phyloP scores from a whole-genome alignment of 108 stramenopile genomes.

The Stephanodiscus triporus region DNA sequence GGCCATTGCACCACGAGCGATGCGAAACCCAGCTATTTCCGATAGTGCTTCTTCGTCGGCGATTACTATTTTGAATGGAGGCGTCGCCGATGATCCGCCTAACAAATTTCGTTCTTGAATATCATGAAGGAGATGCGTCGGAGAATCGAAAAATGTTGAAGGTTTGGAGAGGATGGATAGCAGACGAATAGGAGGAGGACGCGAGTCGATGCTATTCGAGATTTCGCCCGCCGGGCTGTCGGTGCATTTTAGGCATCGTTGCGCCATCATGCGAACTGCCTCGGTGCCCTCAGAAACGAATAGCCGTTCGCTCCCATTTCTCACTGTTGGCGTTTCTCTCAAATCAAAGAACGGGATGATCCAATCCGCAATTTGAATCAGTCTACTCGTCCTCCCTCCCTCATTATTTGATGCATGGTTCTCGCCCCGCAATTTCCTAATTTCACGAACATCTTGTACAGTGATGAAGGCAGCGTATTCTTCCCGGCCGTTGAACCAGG shows the following conservation, averaged over 20 bases:
- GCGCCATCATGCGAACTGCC: conserved; percentile 68
- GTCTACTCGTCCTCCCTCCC: conserved; percentile 10
- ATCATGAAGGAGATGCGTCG: conserved; percentile 41
- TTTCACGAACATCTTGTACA: conserved; percentile 34
- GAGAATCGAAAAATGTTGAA: conserved; percentile 52
- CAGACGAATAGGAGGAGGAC: conserved; percentile 40
- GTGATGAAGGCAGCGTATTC: conserved; percentile 42
- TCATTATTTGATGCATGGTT: neutral
- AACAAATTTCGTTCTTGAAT: conserved; percentile 30
- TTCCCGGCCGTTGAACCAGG: conserved; percentile 31
- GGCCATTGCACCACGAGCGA: conserved; percentile 73
- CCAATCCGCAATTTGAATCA: conserved; percentile 42
- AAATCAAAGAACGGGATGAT: conserved; percentile 53
- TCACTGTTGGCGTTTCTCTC: conserved; percentile 29
- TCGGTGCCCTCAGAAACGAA: conserved; percentile 84
- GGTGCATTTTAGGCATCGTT: conserved; percentile 44
- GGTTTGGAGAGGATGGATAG: conserved; percentile 72
- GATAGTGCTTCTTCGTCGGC: conserved; percentile 56
- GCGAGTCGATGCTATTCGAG: neutral
- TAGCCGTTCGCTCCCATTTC: conserved; percentile 28
- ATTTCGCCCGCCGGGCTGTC: neutral
- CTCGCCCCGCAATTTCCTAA: conserved; percentile 24
- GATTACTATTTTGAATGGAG: conserved; percentile 65
- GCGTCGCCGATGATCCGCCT: neutral
- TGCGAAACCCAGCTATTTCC: conserved; percentile 64